Evolutionary conservation across 2,329 filamentous ascomycete species (phyloP).

Genomic region (Ascochyta pisi): DNA sequence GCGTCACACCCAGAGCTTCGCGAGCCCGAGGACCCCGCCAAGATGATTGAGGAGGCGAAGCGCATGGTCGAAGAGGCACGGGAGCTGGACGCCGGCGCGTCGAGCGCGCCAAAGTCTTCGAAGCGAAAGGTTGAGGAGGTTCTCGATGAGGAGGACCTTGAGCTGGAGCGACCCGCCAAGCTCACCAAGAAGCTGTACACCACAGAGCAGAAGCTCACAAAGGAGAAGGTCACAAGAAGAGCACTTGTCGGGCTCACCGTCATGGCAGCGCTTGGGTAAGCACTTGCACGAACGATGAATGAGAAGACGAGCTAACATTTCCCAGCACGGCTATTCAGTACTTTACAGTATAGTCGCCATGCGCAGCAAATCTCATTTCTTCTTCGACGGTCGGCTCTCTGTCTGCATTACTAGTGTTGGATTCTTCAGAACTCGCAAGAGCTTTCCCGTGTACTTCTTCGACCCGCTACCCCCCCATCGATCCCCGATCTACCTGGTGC

Average conservation of each 20-base stretch:
- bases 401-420: slow-evolving; percentile 19
- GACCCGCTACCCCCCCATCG: slow-evolving; percentile 3
- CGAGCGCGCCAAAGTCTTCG: slow-evolving; percentile 25
- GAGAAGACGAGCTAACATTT: neutral
- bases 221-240: slow-evolving; percentile 84
- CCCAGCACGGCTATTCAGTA: slow-evolving; percentile 14
- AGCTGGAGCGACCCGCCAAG: slow-evolving; percentile 67
- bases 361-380: slow-evolving; percentile 1
- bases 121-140: slow-evolving; percentile 64
- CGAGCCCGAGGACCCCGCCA: slow-evolving; percentile 76
- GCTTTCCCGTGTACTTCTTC: slow-evolving; percentile 9
- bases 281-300: slow-evolving; percentile 34
- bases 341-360: slow-evolving; percentile 6
- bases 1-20: slow-evolving; percentile 70
- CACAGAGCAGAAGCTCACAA: slow-evolving; percentile 78
- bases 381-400: slow-evolving; percentile 13
- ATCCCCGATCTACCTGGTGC: slow-evolving; percentile 9
- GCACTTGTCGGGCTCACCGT: slow-evolving; percentile 86
- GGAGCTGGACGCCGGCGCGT: slow-evolving; percentile 53
- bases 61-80: slow-evolving; percentile 82
- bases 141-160: slow-evolving; percentile 59
- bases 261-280: slow-evolving; percentile 89
- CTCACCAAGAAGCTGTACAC: slow-evolving; percentile 70
- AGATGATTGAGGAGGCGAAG: slow-evolving; percentile 86
- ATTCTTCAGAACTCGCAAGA: neutral